Conservation (phyloP, 2,329 filamentous ascomycete genomes). For the Apiospora saccharicola region DNA sequence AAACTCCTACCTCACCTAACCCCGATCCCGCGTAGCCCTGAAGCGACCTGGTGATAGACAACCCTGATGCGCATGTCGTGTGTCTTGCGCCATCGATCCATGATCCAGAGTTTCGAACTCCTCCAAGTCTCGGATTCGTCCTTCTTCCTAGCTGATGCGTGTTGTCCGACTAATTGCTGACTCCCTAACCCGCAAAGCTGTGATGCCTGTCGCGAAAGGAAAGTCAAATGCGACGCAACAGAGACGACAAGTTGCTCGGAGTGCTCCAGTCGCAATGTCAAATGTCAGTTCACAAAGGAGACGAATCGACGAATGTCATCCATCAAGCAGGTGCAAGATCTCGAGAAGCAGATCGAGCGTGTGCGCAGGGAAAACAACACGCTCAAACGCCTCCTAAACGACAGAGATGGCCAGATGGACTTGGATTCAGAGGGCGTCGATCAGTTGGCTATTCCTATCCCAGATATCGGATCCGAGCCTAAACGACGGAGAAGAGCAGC, state of each 20-base stretch:
- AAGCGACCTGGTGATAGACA: neutral
- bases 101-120: neutral
- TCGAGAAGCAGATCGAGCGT: constrained; percentile 88
- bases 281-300: constrained; percentile 99
- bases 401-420: constrained; percentile 58
- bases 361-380: constrained; percentile 82
- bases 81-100: neutral
- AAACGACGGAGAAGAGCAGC: constrained; percentile 68
- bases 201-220: constrained; percentile 90
- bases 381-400: constrained; percentile 70
- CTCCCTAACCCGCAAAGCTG: constrained; percentile 59
- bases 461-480: constrained; percentile 71
- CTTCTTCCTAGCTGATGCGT: neutral
- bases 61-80: neutral
- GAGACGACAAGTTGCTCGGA: constrained; percentile 97
- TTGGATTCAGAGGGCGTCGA: constrained; percentile 56
- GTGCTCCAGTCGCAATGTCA: constrained; percentile 94
- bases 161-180: constrained; percentile 15
- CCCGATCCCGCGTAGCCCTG: neutral
- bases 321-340: constrained; percentile 97
- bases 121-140: neutral
- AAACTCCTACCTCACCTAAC: constrained; percentile 50
- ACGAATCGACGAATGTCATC: constrained; percentile 99
- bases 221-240: constrained; percentile 92
- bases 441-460: constrained; percentile 63